phyloP scores from a whole-genome alignment of 495 filamentous ascomycete species.

The Cairneyella variabilis region DNA sequence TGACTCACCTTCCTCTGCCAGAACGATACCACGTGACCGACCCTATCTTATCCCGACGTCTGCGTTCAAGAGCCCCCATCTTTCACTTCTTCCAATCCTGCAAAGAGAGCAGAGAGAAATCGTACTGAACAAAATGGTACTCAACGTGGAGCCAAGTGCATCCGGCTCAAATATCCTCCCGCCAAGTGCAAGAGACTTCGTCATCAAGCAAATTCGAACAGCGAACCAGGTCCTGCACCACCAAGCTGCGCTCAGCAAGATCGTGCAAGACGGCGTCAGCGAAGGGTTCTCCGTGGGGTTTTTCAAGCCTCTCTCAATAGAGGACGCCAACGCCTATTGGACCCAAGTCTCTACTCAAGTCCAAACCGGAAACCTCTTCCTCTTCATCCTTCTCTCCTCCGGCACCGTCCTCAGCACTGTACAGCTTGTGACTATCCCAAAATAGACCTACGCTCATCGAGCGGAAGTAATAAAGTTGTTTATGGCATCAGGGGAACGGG shows the following conservation, averaged over 20 bases:
- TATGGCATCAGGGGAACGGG: background rate
- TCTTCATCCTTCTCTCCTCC: conserved; percentile 7
- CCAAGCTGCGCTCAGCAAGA: background rate
- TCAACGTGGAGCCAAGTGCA: too few relatives aligned
- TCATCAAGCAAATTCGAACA: too few relatives aligned
- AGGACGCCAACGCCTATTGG: conserved; percentile 3
- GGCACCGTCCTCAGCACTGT: background rate
- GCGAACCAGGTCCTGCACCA: too few relatives aligned
- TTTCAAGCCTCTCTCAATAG: background rate
- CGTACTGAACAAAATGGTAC: too few relatives aligned
- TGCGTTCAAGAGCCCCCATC: too few relatives aligned
- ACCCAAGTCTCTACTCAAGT: background rate
- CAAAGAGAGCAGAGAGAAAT: too few relatives aligned
- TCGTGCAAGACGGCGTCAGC: conserved; percentile 9
- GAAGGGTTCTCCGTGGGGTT: conserved; percentile 14
- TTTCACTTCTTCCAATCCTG: too few relatives aligned
- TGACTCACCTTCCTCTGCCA: too few relatives aligned
- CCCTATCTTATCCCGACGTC: too few relatives aligned
- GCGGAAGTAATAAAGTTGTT: conserved; percentile 7
- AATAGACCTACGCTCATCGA: conserved; percentile 3
- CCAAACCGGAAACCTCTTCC: background rate
- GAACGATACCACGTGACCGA: too few relatives aligned
- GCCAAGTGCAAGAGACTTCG: too few relatives aligned
- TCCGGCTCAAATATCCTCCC: too few relatives aligned
- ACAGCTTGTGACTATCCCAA: background rate